Evolutionary conservation across 768 basidiomycete genomes (phyloP).

Genomic region (Hygrocybe coccinea): DNA sequence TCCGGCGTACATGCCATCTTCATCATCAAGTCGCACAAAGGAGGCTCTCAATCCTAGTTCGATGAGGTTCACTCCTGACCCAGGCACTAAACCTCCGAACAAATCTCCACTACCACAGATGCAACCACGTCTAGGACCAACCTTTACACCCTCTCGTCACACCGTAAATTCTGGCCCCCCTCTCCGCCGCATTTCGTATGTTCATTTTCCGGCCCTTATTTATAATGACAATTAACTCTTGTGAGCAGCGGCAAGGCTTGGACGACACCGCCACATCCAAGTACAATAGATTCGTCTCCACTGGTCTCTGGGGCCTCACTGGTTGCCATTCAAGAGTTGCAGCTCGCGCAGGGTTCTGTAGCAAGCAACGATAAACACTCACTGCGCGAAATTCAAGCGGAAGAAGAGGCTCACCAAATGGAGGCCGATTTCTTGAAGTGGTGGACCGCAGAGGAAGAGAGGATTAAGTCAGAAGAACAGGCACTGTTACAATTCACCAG

Average conservation of each 20-base stretch:
- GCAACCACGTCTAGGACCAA: constrained; percentile 50
- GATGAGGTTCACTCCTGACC: neutral
- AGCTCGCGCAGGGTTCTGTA: constrained; percentile 49
- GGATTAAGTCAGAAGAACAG: constrained; percentile 51
- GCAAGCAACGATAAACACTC: constrained; percentile 52
- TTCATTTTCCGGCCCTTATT: neutral
- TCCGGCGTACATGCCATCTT: too few relatives aligned
- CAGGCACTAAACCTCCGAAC: neutral
- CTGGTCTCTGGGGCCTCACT: constrained; percentile 54
- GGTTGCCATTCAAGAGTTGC: constrained; percentile 77
- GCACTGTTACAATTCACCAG: too few relatives aligned
- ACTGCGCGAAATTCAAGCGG: constrained; percentile 79
- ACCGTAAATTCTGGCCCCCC: constrained; percentile 13
- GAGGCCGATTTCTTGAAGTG: constrained; percentile 83
- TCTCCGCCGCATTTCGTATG: neutral
- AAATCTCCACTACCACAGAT: constrained; percentile 17
- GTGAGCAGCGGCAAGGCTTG: constrained; percentile 55
- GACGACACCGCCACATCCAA: constrained; percentile 52
- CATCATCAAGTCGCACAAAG: neutral
- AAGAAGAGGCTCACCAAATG: constrained; percentile 60
- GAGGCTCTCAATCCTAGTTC: neutral
- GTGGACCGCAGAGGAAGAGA: constrained; percentile 83
- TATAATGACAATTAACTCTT: neutral
- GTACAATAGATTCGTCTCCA: constrained; percentile 30
- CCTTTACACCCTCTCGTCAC: constrained; percentile 51